Conservation (phyloP, 345 rosid species). For the Laguncularia racemosa region DNA sequence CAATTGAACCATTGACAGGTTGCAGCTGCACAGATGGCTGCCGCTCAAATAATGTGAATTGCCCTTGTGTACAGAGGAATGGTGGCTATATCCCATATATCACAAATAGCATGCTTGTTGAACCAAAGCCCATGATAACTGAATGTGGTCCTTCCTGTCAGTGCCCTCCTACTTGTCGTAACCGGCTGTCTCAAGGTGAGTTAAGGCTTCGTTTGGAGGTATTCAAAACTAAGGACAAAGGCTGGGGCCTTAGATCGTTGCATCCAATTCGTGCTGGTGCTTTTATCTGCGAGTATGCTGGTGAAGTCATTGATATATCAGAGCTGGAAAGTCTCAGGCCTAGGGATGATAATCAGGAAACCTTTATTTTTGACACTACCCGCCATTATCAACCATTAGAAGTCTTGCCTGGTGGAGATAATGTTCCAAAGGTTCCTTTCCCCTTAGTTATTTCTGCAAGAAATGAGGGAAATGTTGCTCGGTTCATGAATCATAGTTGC, state of each 20-base stretch:
- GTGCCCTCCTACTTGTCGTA: slow-evolving; percentile 38
- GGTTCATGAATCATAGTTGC: slow-evolving; percentile 36
- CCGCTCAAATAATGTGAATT: slow-evolving; percentile 15
- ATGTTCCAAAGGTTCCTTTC: neutral
- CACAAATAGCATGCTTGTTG: slow-evolving; percentile 20
- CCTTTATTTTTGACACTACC: slow-evolving; percentile 6
- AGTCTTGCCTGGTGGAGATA: neutral
- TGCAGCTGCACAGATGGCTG: slow-evolving; percentile 18
- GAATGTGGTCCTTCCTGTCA: slow-evolving; percentile 57
- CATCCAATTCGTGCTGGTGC: slow-evolving; percentile 39
- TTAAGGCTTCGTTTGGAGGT: slow-evolving; percentile 38
- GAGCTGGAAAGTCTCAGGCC: neutral
- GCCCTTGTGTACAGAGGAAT: slow-evolving; percentile 42
- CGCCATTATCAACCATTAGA: too few species aligned
- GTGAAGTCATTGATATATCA: slow-evolving; percentile 15
- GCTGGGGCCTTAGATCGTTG: slow-evolving; percentile 56
- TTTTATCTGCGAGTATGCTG: slow-evolving; percentile 51
- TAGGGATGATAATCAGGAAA: neutral
- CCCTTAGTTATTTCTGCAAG: slow-evolving; percentile 20
- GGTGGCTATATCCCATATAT: slow-evolving; percentile 36
- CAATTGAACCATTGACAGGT: neutral
- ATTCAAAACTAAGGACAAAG: slow-evolving; percentile 32
- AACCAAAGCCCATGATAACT: slow-evolving; percentile 24
- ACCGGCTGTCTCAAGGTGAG: slow-evolving; percentile 43
- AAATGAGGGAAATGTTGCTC: slow-evolving; percentile 24